Evolutionary conservation across 129 eudicot genomes (phyloP), one percentile per base, ranked within the genome.

Genomic region (Flaveria linearis): DNA sequence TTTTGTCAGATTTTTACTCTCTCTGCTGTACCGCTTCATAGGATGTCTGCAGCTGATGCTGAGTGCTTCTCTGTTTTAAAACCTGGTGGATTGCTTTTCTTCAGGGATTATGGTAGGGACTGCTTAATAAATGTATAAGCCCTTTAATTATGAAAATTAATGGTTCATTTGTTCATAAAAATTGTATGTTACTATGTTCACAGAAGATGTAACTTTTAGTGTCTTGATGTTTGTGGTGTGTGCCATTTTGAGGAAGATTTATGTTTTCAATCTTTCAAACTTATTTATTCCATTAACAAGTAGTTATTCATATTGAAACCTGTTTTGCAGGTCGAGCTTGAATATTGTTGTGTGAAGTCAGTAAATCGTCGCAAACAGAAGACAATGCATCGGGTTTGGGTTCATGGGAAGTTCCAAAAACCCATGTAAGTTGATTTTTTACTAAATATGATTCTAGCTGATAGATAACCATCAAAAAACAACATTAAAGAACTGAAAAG

Each of bases 391-490:
- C 86, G 98, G 75, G 98, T 93, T 62, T 93, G 95, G 95, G 88
- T 93, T 73, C 98, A 93, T 22, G 98, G 97, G 70, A 93, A 93
- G 87, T 93, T 93, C 80, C 95, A 85, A 80, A 93, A 93, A 89
- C 93, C 96, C 3, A 65, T 82, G 52, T 63, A 76, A 80, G 55
- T 58, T 74, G 5, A 17, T 25, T 23, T 30, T 20, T 15, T 64
- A 84, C 61, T 65, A 63, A 16, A 30, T 41, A 58, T 50, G 65
- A 64, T 51, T 75, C 5, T 39, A 15, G 15, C 28, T 43, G 23
- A 61, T 63, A 63, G 45, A 15, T 30, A 30, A 30, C 2, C 68
- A 61, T 61, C n/a, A 39, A 30, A 63, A 28, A 63, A 26, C 43
- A 63, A 13, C 22, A 61, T 63, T 61, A 61, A 61, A 63, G 14